Conservation (phyloP, 495 filamentous ascomycete species). For the Glutinoglossum americanum region DNA sequence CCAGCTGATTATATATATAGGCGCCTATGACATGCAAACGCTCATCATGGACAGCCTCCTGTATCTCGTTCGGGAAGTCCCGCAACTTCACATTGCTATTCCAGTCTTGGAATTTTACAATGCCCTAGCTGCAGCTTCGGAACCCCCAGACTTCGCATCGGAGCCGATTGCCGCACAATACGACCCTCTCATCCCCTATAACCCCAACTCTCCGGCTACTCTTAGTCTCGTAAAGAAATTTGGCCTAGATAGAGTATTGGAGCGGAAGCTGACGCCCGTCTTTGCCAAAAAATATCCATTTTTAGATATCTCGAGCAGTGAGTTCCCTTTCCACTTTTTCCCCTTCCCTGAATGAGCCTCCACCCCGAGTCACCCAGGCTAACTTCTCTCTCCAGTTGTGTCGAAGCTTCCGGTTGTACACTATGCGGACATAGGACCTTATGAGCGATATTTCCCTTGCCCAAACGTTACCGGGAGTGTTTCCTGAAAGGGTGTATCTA, state of each 20-base stretch:
- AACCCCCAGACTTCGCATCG: not conserved
- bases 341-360: not conserved
- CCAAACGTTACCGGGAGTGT: not conserved
- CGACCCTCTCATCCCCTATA: not conserved
- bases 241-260: not conserved
- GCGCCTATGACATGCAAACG: not conserved
- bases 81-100: constrained; percentile 1
- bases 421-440: not conserved
- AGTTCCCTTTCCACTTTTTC: not conserved
- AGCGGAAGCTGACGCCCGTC: not conserved
- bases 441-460: not conserved
- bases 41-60: not conserved
- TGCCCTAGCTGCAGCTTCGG: not conserved
- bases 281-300: not conserved
- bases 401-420: not conserved
- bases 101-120: constrained; percentile 2
- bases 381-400: not conserved
- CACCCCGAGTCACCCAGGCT: not conserved
- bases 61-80: constrained; percentile 2
- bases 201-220: not conserved
- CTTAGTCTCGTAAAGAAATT: not conserved
- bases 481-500: not conserved
- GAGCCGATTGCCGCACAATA: not conserved
- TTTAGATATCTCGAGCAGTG: not conserved
- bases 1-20: not conserved